Base-by-base conservation (phyloP, 495 filamentous ascomycete species). In the Geoglossum glabrum region DNA sequence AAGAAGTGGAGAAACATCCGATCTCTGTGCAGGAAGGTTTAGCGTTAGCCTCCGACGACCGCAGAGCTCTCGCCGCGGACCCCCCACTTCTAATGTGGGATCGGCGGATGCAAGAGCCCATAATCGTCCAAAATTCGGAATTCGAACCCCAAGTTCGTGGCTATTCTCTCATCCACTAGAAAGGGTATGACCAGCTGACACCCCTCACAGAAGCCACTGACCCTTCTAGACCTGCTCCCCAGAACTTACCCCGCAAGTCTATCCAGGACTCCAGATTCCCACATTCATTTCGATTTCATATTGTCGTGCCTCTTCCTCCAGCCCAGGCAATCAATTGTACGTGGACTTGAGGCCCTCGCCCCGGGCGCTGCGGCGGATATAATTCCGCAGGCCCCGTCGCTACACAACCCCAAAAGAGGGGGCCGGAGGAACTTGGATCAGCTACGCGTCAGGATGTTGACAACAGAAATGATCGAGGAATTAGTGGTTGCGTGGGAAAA, bases 51-150 rank as follows among this genome's bases (percentile, higher is more conserved):
- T 54, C 62, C 47, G 77, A 80, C 62, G 78, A 78, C 57, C 62
- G 70, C 33, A 66, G 73, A 52, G 57, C 69, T 19, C 69, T 72
- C 19, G 60, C 60, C 9, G 70, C 72, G 50, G 59, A 68, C 9
- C 71, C 78, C 3, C 74, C 74, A 0, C 38, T 75, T 5, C 68
- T 87, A 1, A 58, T 69, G 54, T 87, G 79, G 79, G 83, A 88
- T 63, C 77, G 74, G 4, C 80, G 85, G 27, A 69, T 67, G 8
- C 79, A 74, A 47, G 78, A 84, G 23, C 76, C 79, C 3, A 64
- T 85, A 46, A 58, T 64, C 8, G 72, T 76, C 25, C 52, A 73
- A 11, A 30, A 64, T 0, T 65, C 76, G 4, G 84, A 89, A 59
- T 74, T 84, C 57, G 82, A 70, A 61, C 82, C 79, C 0, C 64